A percentile compares a stretch with the other conserved stretches of the same genome.
These are phyloP conservation scores for Pyrenochaeta sp. DNA, from an alignment of 2,329 filamentous ascomycete genomes.

Conservation along the genomic window DNA sequence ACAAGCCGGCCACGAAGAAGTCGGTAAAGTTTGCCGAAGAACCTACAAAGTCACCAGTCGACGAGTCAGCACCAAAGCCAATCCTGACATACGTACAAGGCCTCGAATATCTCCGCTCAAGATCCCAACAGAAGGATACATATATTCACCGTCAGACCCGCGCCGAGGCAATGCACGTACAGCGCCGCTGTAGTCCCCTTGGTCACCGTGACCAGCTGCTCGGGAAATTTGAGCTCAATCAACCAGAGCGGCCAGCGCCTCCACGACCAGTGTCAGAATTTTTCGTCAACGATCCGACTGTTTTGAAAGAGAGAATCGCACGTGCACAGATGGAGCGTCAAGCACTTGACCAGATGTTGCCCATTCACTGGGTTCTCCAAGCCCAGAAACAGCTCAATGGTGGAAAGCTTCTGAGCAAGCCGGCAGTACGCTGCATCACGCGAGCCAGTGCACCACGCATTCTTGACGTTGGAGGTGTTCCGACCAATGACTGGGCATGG, in stretches of 20 bases:
- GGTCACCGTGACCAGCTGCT: constrained; percentile 81
- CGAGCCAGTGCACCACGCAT: constrained; percentile 73
- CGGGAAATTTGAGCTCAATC: constrained; percentile 81
- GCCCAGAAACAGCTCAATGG: constrained; percentile 67
- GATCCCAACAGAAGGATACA: constrained; percentile 72
- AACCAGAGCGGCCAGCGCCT: constrained; percentile 51
- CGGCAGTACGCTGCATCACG: constrained; percentile 47
- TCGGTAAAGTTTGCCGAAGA: constrained; percentile 73
- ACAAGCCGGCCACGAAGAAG: constrained; percentile 66
- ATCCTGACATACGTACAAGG: constrained; percentile 89
- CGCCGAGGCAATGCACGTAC: constrained; percentile 86
- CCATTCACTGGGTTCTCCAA: constrained; percentile 68
- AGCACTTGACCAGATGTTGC: constrained; percentile 73
- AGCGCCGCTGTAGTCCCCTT: constrained; percentile 75
- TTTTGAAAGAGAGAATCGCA: constrained; percentile 64
- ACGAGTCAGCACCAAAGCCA: constrained; percentile 42
- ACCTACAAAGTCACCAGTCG: constrained; percentile 26
- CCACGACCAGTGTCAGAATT: constrained; percentile 56
- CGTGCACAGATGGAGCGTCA: constrained; percentile 77
- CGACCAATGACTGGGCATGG: constrained; percentile 95
- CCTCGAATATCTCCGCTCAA: constrained; percentile 77
- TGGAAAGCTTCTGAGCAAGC: constrained; percentile 65
- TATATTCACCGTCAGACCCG: constrained; percentile 86
- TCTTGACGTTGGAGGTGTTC: constrained; percentile 85
- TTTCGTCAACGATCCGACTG: constrained; percentile 62